Evolutionary conservation across 1,284 basidiomycete genomes (phyloP), one percentile per base, ranked within the genome.

Genomic region (Trichosporon asahii): DNA sequence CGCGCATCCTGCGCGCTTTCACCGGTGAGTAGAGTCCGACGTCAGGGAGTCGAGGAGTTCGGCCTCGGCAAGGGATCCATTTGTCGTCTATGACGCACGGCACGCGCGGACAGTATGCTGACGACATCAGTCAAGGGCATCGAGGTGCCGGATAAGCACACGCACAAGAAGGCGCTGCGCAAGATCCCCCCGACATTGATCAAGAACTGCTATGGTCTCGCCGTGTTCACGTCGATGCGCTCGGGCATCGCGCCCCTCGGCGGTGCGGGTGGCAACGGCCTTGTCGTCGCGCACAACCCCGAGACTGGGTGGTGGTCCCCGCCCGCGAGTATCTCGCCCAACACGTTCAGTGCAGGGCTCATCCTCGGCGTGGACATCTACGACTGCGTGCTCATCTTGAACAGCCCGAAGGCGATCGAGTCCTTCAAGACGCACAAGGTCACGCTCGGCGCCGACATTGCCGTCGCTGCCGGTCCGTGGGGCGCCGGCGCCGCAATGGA

Each of bases 161-260:
- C 82, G 63, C 80, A 80, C 46, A 72, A 73, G 63, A 85, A 85
- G 66, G 83, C 86, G 7, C 74, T 85, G 12, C 81, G 85, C 55
- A 87, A 87, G 77, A 86, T 87, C 66, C 86, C 86, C 0, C 85
- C 86, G 0, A 69, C 79, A 15, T 83, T 87, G n/a, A 83, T 88
- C 53, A 76, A 80, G 21, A 71, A 83, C 8, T 85, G 86, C 5
- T 77, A 78, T 44, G 84, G 84, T 15, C 72, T 86, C 23, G 84
- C 84, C 29, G 86, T 88, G 74, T 87, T 86, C 75, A 86, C 86
- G 0, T 79, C 80, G 8, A 86, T 87, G 79, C 71, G 82, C 46
- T 79, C 79, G 9, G 87, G 85, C 0, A 82, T 87, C 12, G 85
- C 86, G 0, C 86, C 86, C 0, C 83, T 88, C 14, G 86, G 86